phyloP scores from a whole-genome alignment of 1,284 basidiomycete species.

The Phellopilus nigrolimitatus region DNA sequence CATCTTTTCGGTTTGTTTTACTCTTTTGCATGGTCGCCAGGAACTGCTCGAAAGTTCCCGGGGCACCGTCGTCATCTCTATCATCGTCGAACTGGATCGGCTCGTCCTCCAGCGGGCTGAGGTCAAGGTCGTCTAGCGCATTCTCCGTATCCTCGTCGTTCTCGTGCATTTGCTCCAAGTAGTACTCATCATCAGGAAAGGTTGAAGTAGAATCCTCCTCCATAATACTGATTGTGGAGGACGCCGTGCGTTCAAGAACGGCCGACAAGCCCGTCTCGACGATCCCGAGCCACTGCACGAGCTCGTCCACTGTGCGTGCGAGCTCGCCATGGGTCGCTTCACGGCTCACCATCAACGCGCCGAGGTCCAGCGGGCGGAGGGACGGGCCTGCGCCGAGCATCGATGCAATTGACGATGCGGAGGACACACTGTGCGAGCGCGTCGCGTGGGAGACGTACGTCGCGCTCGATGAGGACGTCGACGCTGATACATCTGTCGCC shows the following conservation, averaged over 20 bases:
- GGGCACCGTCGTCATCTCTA: background rate
- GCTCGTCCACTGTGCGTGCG: slow-evolving; percentile 71
- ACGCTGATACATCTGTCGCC: slow-evolving; percentile 10
- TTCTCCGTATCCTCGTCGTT: slow-evolving; percentile 2
- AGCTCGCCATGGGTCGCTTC: slow-evolving; percentile 71
- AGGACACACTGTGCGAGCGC: slow-evolving; percentile 5
- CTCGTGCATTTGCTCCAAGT: slow-evolving; percentile 9
- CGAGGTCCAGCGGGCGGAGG: slow-evolving; percentile 67
- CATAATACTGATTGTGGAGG: slow-evolving; percentile 54
- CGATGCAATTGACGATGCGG: slow-evolving; percentile 16
- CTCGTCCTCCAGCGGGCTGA: slow-evolving; percentile 1
- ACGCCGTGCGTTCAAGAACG: slow-evolving; percentile 48
- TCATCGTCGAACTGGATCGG: background rate
- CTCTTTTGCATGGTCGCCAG: slow-evolving; percentile 13
- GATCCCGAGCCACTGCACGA: slow-evolving; percentile 76
- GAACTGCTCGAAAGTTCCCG: slow-evolving; percentile 20
- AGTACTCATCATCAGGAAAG: background rate
- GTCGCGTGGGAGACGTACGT: background rate
- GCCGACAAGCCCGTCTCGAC: slow-evolving; percentile 68
- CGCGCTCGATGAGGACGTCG: background rate
- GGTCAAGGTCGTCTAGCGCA: background rate
- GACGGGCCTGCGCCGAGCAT: slow-evolving; percentile 31
- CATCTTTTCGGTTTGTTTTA: slow-evolving; percentile 12
- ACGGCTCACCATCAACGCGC: slow-evolving; percentile 48
- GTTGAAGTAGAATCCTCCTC: slow-evolving; percentile 35